These are phyloP conservation scores for Mycena floridula DNA, from an alignment of 768 basidiomycete genomes.

Conservation along the genomic window DNA sequence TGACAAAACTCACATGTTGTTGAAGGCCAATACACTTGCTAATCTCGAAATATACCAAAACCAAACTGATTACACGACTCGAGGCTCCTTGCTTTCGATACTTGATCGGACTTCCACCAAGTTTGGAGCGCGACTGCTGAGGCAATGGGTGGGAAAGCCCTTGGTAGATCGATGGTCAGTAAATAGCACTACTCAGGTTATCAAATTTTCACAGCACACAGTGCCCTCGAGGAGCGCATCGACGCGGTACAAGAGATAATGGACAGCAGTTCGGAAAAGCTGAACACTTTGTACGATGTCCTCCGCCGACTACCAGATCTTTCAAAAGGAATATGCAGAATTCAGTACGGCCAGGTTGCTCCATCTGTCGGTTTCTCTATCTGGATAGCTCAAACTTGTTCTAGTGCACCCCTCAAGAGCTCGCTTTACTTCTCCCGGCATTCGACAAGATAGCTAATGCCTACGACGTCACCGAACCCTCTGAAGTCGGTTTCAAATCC, in stretches of 20 bases:
- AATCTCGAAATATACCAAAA: constrained; percentile 95
- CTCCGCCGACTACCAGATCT: constrained; percentile 82
- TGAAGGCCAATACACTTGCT: constrained; percentile 81
- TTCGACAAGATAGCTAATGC: constrained; percentile 65
- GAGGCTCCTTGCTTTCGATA: constrained; percentile 79
- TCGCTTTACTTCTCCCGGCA: constrained; percentile 67
- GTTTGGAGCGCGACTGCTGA: constrained; percentile 81
- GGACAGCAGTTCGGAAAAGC: constrained; percentile 49
- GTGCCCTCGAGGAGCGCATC: constrained; percentile 67
- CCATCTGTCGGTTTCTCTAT: neutral
- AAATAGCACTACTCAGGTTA: too few species aligned
- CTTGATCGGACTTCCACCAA: constrained; percentile 83
- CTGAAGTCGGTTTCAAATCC: constrained; percentile 56
- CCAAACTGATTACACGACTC: constrained; percentile 68
- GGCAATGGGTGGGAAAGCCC: constrained; percentile 83
- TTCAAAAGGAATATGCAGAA: constrained; percentile 76
- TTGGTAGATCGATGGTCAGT: constrained; percentile 64
- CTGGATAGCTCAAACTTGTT: neutral
- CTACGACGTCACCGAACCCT: constrained; percentile 44
- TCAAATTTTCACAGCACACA: too few species aligned
- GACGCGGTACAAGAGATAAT: constrained; percentile 85
- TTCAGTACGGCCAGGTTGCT: constrained; percentile 89
- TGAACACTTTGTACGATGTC: constrained; percentile 63
- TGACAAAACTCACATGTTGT: constrained; percentile 74
- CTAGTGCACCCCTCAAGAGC: constrained; percentile 80